These are phyloP conservation scores for Termitomyces sp. DNA, from an alignment of 768 basidiomycete species.

Conservation along the genomic window DNA sequence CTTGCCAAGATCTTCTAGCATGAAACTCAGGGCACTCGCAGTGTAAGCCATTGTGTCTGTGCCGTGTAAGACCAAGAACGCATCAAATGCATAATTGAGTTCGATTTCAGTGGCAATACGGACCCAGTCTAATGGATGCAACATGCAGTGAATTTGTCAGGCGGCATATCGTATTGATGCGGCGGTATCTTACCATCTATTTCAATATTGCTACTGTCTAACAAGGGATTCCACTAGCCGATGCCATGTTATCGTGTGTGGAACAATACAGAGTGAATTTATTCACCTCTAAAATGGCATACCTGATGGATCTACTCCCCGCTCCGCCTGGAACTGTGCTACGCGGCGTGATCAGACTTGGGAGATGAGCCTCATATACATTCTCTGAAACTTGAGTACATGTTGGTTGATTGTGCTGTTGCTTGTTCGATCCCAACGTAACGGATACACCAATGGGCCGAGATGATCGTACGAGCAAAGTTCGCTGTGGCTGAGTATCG, in stretches of 20 bases:
- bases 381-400: conserved; percentile 51
- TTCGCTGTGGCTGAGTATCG: conserved; percentile 27
- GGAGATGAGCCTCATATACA: conserved; percentile 69
- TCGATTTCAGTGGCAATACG: conserved; percentile 90
- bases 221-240: conserved; percentile 73
- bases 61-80: conserved; percentile 87
- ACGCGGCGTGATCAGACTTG: conserved; percentile 76
- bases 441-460: conserved; percentile 53
- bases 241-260: conserved; percentile 8
- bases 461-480: conserved; percentile 61
- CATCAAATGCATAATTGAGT: conserved; percentile 88
- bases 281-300: conserved; percentile 76
- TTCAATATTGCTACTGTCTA: conserved; percentile 89
- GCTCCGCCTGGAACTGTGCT: conserved; percentile 55
- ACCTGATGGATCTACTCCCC: conserved; percentile 70
- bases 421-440: conserved; percentile 25
- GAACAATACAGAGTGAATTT: conserved; percentile 1
- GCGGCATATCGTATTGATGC: not conserved
- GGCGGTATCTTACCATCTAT: conserved; percentile 50
- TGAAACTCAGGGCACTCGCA: conserved; percentile 83
- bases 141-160: conserved; percentile 1
- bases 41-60: conserved; percentile 92
- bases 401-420: conserved; percentile 27
- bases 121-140: conserved; percentile 68
- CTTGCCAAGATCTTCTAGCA: conserved; percentile 90